Conservation (phyloP, 225 moss, liverwort and hornwort species). For the Straminergon stramineum region DNA sequence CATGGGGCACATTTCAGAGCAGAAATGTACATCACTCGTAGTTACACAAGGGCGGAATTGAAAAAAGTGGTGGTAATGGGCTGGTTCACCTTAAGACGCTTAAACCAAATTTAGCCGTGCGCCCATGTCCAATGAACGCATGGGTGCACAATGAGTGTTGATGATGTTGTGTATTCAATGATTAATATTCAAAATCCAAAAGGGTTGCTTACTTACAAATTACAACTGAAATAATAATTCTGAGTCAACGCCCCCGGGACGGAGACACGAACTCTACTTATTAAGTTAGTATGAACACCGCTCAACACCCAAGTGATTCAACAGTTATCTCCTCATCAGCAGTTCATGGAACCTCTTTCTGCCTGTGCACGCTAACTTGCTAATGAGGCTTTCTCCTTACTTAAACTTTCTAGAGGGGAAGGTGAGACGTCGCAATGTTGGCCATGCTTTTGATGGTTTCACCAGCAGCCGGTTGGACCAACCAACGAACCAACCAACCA, state of each 20-base stretch:
- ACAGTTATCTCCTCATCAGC: not conserved
- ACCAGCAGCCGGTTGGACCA: not conserved
- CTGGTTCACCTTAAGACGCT: not conserved
- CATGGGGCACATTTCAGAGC: rapidly evolving
- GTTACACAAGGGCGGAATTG: rapidly evolving
- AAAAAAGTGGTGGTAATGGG: not conserved
- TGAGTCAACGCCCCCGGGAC: not conserved
- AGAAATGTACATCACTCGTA: not conserved
- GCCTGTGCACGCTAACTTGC: not conserved
- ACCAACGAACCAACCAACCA: not conserved
- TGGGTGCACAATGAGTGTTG: not conserved
- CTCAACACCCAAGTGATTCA: not conserved
- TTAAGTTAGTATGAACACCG: too few relatives aligned
- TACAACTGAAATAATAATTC: not conserved
- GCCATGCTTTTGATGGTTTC: not conserved
- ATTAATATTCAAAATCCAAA: not conserved
- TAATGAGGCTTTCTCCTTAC: not conserved
- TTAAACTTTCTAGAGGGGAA: not conserved
- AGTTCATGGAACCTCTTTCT: not conserved
- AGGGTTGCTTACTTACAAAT: not conserved
- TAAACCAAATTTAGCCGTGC: not conserved
- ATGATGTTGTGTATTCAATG: not conserved
- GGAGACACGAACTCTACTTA: not conserved
- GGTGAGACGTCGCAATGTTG: not conserved
- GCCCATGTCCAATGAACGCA: not conserved